Percentiles rank a stretch among this genome's conserved stretches.
Evolutionary conservation across 371 early-diverging fungal genomes (phyloP).

Genomic region (Globomyces sp.): DNA sequence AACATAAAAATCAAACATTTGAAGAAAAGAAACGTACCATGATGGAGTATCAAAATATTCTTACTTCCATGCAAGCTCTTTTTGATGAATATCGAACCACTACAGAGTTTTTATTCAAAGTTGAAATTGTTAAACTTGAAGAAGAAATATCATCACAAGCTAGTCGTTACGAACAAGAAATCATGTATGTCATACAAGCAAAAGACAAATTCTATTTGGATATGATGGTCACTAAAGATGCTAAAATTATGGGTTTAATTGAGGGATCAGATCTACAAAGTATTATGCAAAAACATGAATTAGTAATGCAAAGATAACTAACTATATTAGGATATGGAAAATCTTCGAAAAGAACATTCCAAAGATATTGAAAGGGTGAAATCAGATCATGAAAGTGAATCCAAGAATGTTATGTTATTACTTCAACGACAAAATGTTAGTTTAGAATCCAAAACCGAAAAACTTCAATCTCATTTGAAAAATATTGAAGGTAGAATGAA

Average conservation of each 20-base stretch:
- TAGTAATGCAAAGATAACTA: constrained; percentile 28
- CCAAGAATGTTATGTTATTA: constrained; percentile 47
- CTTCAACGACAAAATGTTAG: constrained; percentile 53
- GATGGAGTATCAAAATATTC: constrained; percentile 49
- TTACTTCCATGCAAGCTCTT: constrained; percentile 52
- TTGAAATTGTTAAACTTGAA: constrained; percentile 52
- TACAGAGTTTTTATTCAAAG: constrained; percentile 51
- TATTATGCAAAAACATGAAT: constrained; percentile 57
- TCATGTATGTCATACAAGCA: constrained; percentile 57
- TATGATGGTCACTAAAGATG: constrained; percentile 62
- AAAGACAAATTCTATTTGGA: constrained; percentile 61
- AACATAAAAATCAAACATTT: constrained; percentile 41
- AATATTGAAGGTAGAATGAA: constrained; percentile 47
- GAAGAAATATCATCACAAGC: constrained; percentile 51
- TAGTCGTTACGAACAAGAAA: constrained; percentile 53
- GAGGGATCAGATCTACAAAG: constrained; percentile 56
- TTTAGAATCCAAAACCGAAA: constrained; percentile 56
- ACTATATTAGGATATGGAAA: constrained; percentile 53
- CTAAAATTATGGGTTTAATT: constrained; percentile 58
- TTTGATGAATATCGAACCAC: constrained; percentile 56
- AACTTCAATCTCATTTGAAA: constrained; percentile 53
- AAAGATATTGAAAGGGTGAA: constrained; percentile 55
- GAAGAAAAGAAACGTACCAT: constrained; percentile 51
- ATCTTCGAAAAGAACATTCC: constrained; percentile 53
- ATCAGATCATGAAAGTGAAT: constrained; percentile 56